phyloP scores from a whole-genome alignment of 192 early-diverging fungal species.

The Gonapodya prolifera region DNA sequence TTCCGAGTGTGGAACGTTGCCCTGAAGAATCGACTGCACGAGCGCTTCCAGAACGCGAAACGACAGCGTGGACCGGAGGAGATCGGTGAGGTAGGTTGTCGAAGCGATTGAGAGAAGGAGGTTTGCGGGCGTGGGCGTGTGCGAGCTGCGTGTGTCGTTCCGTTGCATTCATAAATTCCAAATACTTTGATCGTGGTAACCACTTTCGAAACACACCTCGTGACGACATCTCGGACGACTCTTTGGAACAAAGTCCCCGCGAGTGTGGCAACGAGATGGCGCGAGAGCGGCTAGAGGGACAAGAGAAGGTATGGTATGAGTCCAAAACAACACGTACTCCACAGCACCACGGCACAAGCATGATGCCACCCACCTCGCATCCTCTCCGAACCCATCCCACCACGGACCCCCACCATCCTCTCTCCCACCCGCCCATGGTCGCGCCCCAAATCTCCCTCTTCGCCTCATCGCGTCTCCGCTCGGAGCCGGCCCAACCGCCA shows the following conservation, averaged over 20 bases:
- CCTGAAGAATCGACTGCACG: neutral
- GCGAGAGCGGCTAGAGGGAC: neutral
- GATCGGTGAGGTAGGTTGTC: neutral
- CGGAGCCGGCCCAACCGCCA: no score
- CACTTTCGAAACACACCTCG: neutral
- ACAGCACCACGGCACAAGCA: no score
- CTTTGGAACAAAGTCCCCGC: neutral
- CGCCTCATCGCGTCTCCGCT: neutral
- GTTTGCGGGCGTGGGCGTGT: neutral
- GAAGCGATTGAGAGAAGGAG: neutral
- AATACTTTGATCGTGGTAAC: no score
- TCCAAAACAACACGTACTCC: no score
- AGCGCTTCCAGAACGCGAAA: neutral
- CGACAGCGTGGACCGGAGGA: neutral
- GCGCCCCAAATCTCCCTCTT: neutral
- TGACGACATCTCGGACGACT: neutral
- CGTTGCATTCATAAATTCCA: no score
- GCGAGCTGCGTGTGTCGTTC: neutral
- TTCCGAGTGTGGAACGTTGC: neutral
- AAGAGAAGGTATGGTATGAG: neutral
- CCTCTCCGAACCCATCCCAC: neutral
- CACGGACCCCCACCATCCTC: neutral
- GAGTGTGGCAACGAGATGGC: neutral
- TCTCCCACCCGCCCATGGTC: neutral
- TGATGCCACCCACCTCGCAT: neutral